Percentiles rank a stretch among this genome's conserved stretches.
Conservation (phyloP, 106 monocot species). For the Dioscorea zingiberensis region DNA sequence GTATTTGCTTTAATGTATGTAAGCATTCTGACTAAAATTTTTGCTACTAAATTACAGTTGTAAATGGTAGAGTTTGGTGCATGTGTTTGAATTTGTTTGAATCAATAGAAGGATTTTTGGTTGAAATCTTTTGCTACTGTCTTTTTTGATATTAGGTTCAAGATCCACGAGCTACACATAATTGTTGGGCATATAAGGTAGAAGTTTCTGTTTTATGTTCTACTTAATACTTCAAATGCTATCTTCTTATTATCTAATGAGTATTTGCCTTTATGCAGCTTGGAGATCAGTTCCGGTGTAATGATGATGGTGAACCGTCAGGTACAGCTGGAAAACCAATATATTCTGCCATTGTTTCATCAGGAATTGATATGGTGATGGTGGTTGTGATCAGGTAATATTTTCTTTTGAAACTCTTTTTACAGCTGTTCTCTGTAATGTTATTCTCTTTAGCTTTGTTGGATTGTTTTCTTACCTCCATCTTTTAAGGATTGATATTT, state of each 20-base stretch:
- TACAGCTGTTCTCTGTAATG: too few relatives aligned
- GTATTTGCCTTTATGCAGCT: slow-evolving; percentile 33
- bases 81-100: background rate
- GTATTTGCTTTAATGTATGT: background rate
- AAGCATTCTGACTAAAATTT: background rate
- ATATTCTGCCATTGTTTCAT: slow-evolving; percentile 83
- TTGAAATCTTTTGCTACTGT: background rate
- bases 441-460: too few relatives aligned
- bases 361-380: slow-evolving; percentile 95
- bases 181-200: slow-evolving; percentile 98
- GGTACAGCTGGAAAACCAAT: slow-evolving; percentile 92
- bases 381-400: slow-evolving; percentile 88
- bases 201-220: background rate
- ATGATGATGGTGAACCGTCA: slow-evolving; percentile 96
- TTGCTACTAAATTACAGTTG: background rate
- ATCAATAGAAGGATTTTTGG: background rate
- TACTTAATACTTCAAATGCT: background rate
- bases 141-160: slow-evolving; percentile 35
- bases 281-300: slow-evolving; percentile 80
- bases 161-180: slow-evolving; percentile 83
- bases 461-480: too few relatives aligned
- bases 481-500: too few relatives aligned
- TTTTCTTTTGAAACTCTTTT: background rate
- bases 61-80: too few relatives aligned
- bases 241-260: background rate